These are phyloP conservation scores for Daedalea quercina DNA, from an alignment of 768 basidiomycete species.

Conservation along the genomic window DNA sequence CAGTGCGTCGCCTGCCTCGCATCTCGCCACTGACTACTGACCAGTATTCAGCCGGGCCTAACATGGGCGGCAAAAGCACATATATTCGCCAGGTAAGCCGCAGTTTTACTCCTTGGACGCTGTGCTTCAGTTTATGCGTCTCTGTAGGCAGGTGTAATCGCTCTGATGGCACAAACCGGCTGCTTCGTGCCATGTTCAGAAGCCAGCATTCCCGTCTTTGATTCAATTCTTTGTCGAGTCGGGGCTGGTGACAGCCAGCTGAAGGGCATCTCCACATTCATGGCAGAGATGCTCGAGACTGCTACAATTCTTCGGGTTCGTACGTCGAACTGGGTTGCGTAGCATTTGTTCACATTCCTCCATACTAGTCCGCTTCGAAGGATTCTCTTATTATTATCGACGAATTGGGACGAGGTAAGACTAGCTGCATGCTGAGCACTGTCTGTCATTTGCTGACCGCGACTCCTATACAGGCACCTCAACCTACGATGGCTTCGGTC, in stretches of 20 bases:
- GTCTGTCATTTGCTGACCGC: background rate
- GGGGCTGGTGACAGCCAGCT: slow-evolving; percentile 97
- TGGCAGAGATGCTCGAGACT: slow-evolving; percentile 99
- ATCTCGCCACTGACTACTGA: background rate
- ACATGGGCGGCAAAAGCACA: slow-evolving; percentile 98
- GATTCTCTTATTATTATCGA: slow-evolving; percentile 97
- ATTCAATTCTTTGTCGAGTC: slow-evolving; percentile 91
- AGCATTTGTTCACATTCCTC: background rate
- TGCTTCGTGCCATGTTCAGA: slow-evolving; percentile 91
- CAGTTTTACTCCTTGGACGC: background rate
- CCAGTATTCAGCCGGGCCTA: slow-evolving; percentile 70
- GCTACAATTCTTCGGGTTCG: slow-evolving; percentile 86
- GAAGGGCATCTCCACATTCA: slow-evolving; percentile 97
- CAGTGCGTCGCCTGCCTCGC: slow-evolving; percentile 38
- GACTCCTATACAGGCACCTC: slow-evolving; percentile 63
- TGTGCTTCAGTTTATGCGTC: background rate
- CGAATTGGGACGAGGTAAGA: slow-evolving; percentile 82
- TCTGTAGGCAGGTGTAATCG: slow-evolving; percentile 87
- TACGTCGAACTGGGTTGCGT: background rate
- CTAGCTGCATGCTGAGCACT: background rate
- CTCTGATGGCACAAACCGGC: slow-evolving; percentile 92
- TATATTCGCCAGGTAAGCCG: slow-evolving; percentile 79
- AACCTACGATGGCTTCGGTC: slow-evolving; percentile 94
- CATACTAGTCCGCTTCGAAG: slow-evolving; percentile 72
- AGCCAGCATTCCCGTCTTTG: slow-evolving; percentile 87